Base-by-base conservation (phyloP, 371 early-diverging fungal species). In the Mucor velutinosus region DNA sequence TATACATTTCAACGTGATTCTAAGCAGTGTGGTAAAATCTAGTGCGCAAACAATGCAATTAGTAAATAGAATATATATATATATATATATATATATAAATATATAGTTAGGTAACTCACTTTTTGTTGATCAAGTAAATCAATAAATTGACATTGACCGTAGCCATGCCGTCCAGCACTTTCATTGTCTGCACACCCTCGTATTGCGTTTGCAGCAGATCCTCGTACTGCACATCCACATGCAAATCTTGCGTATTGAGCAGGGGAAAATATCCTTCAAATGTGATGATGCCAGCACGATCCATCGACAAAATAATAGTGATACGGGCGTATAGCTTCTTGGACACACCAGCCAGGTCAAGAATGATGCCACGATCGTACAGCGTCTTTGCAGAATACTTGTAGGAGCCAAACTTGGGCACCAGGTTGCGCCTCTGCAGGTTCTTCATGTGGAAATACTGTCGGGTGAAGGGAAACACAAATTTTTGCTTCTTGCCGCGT, bases 331-430 rank as follows among this genome's bases (percentile, higher is more conserved):
- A 93, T 78, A 95, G 91, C 64, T 92, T 92, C 32, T 92, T 93
- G 29, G 85, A 81, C 39, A 93, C 87, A 19, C 90, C 94, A 30
- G 90, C 93, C 19, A 98, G 76, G 35, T 92, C 90, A 17, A 97
- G 73, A 41, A 99, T 78, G 8, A 99, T 96, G 51, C 99, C 99
- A 76, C 95, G 94, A 65, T 95, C 91, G 71, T 94, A 86, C 58
- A 99, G 82, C 55, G 92, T 90, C 64, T 93, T 93, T 11, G 99
- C 99, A n/a, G 94, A 91, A 81, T 97, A 99, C 86, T 97, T 98
- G 90, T 89, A 99, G 29, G 97, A 96, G 2, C 99, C 99, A 80
- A 96, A 99, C 70, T 93, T 89, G 2, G 99, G 98, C 49, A 97
- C 93, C 37, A 87, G 87, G 8, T 96, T 97, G 17, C 88, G 72